Evolutionary conservation across 352 stramenopile genomes (phyloP).

Genomic region (Pythium insidiosum): DNA sequence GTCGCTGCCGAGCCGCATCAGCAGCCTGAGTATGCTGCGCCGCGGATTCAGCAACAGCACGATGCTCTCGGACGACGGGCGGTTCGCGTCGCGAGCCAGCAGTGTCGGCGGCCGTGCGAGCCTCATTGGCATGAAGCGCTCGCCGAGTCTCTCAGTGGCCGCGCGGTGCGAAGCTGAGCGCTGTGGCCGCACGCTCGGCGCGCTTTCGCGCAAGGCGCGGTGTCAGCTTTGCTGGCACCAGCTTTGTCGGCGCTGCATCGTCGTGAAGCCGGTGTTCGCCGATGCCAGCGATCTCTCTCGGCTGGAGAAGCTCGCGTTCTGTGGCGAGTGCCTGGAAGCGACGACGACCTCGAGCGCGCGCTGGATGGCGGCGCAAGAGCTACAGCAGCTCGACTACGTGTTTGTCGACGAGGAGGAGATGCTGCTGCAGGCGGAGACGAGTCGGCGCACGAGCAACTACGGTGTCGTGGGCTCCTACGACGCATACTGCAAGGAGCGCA

Average conservation of each 20-base stretch:
- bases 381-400: conserved; percentile 16
- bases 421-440: background rate
- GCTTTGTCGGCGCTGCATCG: conserved; percentile 14
- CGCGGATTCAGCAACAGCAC: conserved; percentile 6
- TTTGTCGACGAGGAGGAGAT: conserved; percentile 16
- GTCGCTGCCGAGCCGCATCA: conserved; percentile 4
- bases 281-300: conserved; percentile 40
- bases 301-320: conserved; percentile 66
- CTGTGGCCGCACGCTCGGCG: conserved; percentile 14
- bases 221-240: conserved; percentile 13
- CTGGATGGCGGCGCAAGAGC: conserved; percentile 47
- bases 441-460: conserved; percentile 12
- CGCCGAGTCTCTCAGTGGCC: too few relatives aligned
- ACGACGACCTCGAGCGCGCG: conserved; percentile 37
- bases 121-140: too few relatives aligned
- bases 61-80: background rate
- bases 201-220: conserved; percentile 16
- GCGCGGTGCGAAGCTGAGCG: too few relatives aligned
- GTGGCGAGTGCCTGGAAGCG: conserved; percentile 31
- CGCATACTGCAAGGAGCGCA: too few relatives aligned
- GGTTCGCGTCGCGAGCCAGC: too few relatives aligned
- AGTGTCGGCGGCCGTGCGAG: too few relatives aligned
- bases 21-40: conserved; percentile 12
- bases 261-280: conserved; percentile 20
- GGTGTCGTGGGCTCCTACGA: conserved; percentile 5